Base-by-base conservation (phyloP, 768 basidiomycete genomes). In the Paxillus involutus region DNA sequence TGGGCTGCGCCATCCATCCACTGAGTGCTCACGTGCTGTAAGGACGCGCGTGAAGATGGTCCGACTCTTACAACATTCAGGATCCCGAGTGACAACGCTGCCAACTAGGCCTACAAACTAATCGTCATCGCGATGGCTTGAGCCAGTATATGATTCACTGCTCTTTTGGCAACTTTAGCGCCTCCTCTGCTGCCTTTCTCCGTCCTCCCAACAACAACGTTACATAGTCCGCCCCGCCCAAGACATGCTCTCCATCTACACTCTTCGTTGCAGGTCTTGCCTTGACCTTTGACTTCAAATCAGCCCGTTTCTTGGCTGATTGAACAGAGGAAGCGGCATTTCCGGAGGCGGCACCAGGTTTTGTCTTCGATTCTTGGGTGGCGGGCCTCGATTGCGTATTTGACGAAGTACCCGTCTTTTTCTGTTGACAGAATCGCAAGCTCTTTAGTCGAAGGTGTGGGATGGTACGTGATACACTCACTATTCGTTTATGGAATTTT, bases 161-260 rank as follows among this genome's bases (percentile, higher is more conserved):
- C 17, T 49, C 42, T 41, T 30, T 42, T 19, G 82, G 80, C 17
- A 91, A 65, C 59, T 87, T 91, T 41, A 74, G 64, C 7, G 85
- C 88, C 68, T 91, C 90, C 63, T 80, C 77, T 49, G 71, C 75
- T 13, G 83, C 88, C 63, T 81, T 88, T 61, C 78, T 77, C 55
- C 89, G 75, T n/a, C 88, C 76, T 16, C 89, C 88, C 77, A 84
- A 75, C 76, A 89, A 72, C 58, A 91, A 66, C 11, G 80, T 75
- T 44, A 92, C 83, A 63, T 91, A 92, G 68, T 92, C 90, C 30
- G 85, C 89, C 17, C 80, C 88, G 17, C 86, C 88, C 36, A 91
- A 73, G 3, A 91, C 78, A 49, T 66, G 78, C 0, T 71, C 76
- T 13, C 69, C 76, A 6, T 45, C 13, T 10, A 29, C 6, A 7